A percentile compares a stretch with the other conserved stretches of the same genome.
These are phyloP conservation scores for Coemansia sp. DNA, from an alignment of 192 early-diverging fungal species.

Conservation along the genomic window DNA sequence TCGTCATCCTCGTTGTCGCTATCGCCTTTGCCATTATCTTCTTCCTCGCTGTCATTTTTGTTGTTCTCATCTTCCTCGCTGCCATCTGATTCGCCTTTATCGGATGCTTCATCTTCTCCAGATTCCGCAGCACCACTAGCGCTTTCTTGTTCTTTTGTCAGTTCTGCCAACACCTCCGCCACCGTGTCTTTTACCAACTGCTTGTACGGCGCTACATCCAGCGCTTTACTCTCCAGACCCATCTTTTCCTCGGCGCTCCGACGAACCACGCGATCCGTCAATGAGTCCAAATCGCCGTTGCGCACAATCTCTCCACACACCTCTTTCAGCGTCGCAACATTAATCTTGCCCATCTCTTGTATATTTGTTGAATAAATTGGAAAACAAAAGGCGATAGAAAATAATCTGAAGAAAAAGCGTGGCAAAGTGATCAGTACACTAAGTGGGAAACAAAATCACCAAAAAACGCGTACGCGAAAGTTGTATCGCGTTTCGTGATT, in stretches of 20 bases:
- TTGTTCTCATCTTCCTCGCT: no score
- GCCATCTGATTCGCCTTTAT: not conserved
- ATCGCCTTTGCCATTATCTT: not conserved
- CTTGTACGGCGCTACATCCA: constrained; percentile 39
- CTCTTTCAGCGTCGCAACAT: constrained; percentile 15
- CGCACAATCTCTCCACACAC: constrained; percentile 28
- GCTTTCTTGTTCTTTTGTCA: constrained; percentile 4
- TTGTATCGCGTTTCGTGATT: no score
- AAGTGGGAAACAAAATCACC: no score
- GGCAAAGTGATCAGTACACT: no score
- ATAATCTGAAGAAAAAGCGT: not conserved
- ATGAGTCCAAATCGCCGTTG: constrained; percentile 31
- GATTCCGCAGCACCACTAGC: not conserved
- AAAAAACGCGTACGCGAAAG: no score
- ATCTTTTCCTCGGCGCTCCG: constrained; percentile 28
- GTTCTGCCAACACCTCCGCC: constrained; percentile 1
- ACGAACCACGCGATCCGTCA: constrained; percentile 39
- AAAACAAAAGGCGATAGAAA: not conserved
- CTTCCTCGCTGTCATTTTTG: not conserved
- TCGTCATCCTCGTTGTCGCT: constrained; percentile 9
- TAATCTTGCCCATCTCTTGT: constrained; percentile 11
- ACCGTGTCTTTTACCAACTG: constrained; percentile 27
- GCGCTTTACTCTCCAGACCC: constrained; percentile 21
- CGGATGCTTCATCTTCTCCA: not conserved
- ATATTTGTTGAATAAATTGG: no score